Evolutionary conservation across 257 asterid species (phyloP).

Genomic region (Capsicum chinense): DNA sequence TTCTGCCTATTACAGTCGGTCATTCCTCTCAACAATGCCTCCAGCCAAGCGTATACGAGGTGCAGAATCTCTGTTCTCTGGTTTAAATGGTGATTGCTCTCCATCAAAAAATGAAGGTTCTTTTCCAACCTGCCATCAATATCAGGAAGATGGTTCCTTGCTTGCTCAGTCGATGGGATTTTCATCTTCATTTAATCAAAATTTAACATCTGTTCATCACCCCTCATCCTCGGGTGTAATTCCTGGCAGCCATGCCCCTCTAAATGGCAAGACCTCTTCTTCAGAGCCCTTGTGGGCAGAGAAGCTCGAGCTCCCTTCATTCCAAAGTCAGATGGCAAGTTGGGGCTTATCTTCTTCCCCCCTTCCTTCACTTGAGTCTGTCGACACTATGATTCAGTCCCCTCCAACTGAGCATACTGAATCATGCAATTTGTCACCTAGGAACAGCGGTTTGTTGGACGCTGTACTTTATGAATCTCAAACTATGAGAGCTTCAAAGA

Average conservation of each 20-base stretch:
- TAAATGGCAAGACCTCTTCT: slow-evolving; percentile 51
- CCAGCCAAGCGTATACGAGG: slow-evolving; percentile 56
- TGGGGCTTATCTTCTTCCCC: slow-evolving; percentile 65
- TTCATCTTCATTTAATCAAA: slow-evolving; percentile 42
- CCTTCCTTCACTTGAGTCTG: slow-evolving; percentile 52
- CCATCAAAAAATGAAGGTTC: slow-evolving; percentile 29
- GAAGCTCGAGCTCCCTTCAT: slow-evolving; percentile 82
- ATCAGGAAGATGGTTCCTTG: slow-evolving; percentile 44
- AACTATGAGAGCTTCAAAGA: slow-evolving; percentile 42
- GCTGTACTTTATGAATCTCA: slow-evolving; percentile 59
- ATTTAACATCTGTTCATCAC: slow-evolving; percentile 36
- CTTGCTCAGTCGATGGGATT: slow-evolving; percentile 40
- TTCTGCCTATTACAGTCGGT: slow-evolving; percentile 34
- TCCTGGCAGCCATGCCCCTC: slow-evolving; percentile 50
- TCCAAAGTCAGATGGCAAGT: slow-evolving; percentile 58
- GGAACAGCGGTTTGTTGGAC: slow-evolving; percentile 61
- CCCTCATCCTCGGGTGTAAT: slow-evolving; percentile 38
- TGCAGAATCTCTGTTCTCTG: slow-evolving; percentile 39
- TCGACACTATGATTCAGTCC: slow-evolving; percentile 49
- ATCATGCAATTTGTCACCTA: slow-evolving; percentile 45
- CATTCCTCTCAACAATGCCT: slow-evolving; percentile 42
- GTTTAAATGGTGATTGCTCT: slow-evolving; percentile 30
- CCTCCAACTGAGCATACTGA: slow-evolving; percentile 45
- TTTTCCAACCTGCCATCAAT: slow-evolving; percentile 39
- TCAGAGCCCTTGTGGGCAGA: slow-evolving; percentile 54